Evolutionary conservation across 805 yeast species (phyloP).

Genomic region (Starmerella sirachaensis): DNA sequence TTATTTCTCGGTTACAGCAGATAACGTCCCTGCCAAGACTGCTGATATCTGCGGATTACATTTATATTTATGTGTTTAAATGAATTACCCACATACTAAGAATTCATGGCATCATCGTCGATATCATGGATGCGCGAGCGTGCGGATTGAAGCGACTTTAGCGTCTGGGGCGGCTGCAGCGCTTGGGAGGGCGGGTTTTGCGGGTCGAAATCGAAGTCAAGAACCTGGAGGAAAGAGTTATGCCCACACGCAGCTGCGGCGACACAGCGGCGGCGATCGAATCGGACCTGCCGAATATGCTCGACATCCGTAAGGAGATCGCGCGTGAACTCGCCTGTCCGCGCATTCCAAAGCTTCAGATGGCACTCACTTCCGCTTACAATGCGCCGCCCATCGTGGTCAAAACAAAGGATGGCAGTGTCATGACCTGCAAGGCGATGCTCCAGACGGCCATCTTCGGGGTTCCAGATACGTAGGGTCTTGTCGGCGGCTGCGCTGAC

Average conservation of each 20-base stretch:
- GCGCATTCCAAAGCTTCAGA: constrained; percentile 67
- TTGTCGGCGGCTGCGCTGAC: constrained; percentile 96
- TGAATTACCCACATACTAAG: too few species aligned
- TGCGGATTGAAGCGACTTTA: too few species aligned
- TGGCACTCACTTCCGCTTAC: constrained; percentile 84
- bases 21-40: too few species aligned
- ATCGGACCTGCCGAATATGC: constrained; percentile 88
- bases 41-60: too few species aligned
- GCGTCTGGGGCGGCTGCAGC: not conserved
- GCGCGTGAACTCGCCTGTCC: constrained; percentile 58
- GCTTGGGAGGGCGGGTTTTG: not conserved
- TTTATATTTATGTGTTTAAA: too few species aligned
- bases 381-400: constrained; percentile 69
- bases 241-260: constrained; percentile 75
- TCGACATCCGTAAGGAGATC: constrained; percentile 68
- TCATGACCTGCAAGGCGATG: constrained; percentile 66
- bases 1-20: too few species aligned
- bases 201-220: constrained; percentile 53
- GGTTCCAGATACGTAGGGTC: constrained; percentile 86
- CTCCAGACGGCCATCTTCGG: constrained; percentile 52
- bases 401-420: constrained; percentile 85
- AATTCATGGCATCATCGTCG: too few species aligned
- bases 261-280: constrained; percentile 71
- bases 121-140: too few species aligned
- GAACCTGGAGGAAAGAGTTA: constrained; percentile 66